A percentile compares a stretch with the other conserved stretches of the same genome.
These are phyloP conservation scores for Erucastrum elatum DNA, from an alignment of 345 rosid species.

Conservation along the genomic window DNA sequence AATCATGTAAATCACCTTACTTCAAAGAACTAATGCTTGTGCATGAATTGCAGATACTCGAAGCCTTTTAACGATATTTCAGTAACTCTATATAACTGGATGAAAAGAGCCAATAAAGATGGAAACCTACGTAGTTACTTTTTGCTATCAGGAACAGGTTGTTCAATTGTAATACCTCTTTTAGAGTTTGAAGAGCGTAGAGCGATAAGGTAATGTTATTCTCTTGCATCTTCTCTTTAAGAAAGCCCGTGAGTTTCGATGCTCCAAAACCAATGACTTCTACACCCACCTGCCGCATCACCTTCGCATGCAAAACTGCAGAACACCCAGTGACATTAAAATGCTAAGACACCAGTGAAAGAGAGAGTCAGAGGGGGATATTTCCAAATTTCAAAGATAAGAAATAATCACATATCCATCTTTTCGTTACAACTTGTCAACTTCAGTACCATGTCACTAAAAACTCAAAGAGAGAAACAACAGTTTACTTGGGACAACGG, in stretches of 20 bases:
- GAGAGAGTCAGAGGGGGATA: neutral
- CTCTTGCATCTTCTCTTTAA: conserved; percentile 80
- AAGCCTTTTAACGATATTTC: neutral
- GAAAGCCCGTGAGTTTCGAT: conserved; percentile 79
- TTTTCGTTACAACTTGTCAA: conserved; percentile 1
- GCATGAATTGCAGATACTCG: conserved; percentile 17
- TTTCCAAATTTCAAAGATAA: neutral
- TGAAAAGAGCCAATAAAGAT: neutral
- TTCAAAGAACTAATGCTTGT: neutral
- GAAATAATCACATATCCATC: neutral
- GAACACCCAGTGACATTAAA: conserved; percentile 22
- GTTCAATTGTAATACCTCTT: conserved; percentile 61
- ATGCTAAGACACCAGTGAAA: conserved; percentile 23
- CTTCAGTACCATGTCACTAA: conserved; percentile 7
- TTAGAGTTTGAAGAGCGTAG: conserved; percentile 76
- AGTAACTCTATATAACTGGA: neutral
- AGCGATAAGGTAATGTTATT: conserved; percentile 63
- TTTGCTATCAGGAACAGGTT: conserved; percentile 3
- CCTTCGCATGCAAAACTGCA: conserved; percentile 87
- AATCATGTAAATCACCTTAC: no score
- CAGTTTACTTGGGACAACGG: conserved; percentile 81
- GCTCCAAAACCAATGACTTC: conserved; percentile 86
- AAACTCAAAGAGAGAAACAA: neutral
- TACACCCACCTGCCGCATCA: conserved; percentile 85
- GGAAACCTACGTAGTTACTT: conserved; percentile 3